phyloP scores from a whole-genome alignment of 1,284 basidiomycete species.

The Ganoderma leucocontextum region DNA sequence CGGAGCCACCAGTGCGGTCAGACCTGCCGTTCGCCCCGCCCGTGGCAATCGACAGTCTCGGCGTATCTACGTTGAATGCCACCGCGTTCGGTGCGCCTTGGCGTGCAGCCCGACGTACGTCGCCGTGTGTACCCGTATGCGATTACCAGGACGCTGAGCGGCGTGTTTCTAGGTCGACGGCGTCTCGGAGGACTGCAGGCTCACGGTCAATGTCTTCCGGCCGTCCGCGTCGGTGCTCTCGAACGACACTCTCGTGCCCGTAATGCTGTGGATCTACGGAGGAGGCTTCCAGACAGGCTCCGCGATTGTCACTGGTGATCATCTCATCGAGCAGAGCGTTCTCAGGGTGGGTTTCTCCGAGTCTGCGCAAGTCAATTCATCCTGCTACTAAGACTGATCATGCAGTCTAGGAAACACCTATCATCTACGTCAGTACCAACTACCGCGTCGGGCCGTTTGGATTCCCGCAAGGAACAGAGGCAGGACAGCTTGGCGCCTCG shows the following conservation, averaged over 20 bases:
- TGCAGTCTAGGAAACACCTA: constrained; percentile 51
- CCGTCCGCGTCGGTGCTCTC: constrained; percentile 43
- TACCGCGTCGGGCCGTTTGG: constrained; percentile 62
- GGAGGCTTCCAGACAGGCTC: constrained; percentile 43
- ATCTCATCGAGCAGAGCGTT: constrained; percentile 54
- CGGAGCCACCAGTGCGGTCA: constrained; percentile 39
- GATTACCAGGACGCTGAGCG: too few relatives aligned
- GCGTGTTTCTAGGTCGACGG: background rate
- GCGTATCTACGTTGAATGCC: constrained; percentile 31
- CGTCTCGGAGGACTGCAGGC: constrained; percentile 53
- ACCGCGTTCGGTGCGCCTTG: constrained; percentile 33
- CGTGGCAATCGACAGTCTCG: constrained; percentile 17
- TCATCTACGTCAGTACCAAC: constrained; percentile 65
- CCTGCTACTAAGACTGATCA: background rate
- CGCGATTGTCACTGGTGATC: too few relatives aligned
- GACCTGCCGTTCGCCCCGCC: constrained; percentile 37
- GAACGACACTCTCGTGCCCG: constrained; percentile 41
- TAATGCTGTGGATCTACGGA: constrained; percentile 47
- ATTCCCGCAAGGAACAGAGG: constrained; percentile 56
- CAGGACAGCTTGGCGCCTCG: constrained; percentile 44
- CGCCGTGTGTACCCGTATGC: too few relatives aligned
- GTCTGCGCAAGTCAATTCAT: background rate
- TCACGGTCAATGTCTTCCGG: constrained; percentile 56
- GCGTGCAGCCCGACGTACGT: constrained; percentile 28
- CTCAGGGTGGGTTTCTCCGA: constrained; percentile 46